phyloP scores from a whole-genome alignment of 2,329 filamentous ascomycete genomes.

The Annulohypoxylon truncatum region DNA sequence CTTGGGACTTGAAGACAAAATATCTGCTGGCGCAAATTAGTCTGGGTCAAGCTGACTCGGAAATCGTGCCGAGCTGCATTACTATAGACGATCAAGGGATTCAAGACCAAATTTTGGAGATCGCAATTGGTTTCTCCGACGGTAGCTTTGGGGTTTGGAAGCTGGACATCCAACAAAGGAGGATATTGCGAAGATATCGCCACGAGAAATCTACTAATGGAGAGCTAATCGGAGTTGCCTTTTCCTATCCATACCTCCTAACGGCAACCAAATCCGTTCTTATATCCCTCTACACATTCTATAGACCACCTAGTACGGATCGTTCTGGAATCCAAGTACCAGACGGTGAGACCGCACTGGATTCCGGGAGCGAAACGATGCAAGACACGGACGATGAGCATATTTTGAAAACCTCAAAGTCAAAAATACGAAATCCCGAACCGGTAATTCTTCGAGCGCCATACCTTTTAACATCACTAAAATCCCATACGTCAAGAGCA shows the following conservation, averaged over 20 bases:
- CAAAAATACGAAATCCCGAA: background rate
- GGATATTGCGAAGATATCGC: slow-evolving; percentile 64
- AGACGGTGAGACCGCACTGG: slow-evolving; percentile 12
- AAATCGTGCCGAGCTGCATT: slow-evolving; percentile 68
- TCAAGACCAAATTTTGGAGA: slow-evolving; percentile 61
- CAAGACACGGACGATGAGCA: slow-evolving; percentile 16
- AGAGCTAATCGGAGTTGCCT: slow-evolving; percentile 76
- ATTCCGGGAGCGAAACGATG: slow-evolving; percentile 13
- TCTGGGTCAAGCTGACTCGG: slow-evolving; percentile 48
- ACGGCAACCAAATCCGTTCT: slow-evolving; percentile 80
- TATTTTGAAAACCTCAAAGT: background rate
- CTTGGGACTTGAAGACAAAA: slow-evolving; percentile 78
- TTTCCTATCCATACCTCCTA: slow-evolving; percentile 79
- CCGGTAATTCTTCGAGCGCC: slow-evolving; percentile 53
- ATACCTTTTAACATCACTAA: slow-evolving; percentile 78
- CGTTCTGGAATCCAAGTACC: slow-evolving; percentile 21
- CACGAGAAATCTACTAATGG: slow-evolving; percentile 73
- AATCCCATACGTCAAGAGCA: slow-evolving; percentile 81
- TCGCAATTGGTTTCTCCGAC: slow-evolving; percentile 77
- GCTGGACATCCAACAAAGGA: slow-evolving; percentile 59
- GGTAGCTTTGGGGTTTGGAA: slow-evolving; percentile 79
- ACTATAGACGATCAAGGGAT: slow-evolving; percentile 69
- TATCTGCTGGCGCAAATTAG: slow-evolving; percentile 65
- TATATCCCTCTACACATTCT: slow-evolving; percentile 80
- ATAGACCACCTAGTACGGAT: slow-evolving; percentile 43